These are phyloP conservation scores for Pichia norvegensis DNA, from an alignment of 1,139 yeast species.

Conservation along the genomic window DNA sequence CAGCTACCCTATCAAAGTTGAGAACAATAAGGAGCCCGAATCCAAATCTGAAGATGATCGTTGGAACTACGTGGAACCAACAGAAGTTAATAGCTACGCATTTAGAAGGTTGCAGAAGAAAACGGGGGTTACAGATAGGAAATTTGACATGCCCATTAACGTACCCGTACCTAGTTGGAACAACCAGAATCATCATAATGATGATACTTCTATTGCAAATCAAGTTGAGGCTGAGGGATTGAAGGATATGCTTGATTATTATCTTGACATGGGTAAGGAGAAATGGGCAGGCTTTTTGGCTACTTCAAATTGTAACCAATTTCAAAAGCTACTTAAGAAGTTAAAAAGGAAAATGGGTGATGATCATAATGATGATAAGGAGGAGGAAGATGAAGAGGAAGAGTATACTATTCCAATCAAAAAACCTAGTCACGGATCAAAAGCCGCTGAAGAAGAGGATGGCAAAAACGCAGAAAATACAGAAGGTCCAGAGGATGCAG, in stretches of 20 bases:
- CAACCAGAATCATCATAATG: conserved; percentile 16
- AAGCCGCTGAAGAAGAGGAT: conserved; percentile 7
- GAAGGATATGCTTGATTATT: conserved; percentile 17
- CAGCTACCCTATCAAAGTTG: not conserved
- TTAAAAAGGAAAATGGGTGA: conserved; percentile 12
- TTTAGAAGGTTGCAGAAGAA: conserved; percentile 5
- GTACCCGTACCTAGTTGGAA: conserved; percentile 19
- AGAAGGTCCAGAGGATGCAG: not conserved
- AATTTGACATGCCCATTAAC: conserved; percentile 19
- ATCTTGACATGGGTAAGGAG: conserved; percentile 20
- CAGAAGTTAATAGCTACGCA: conserved; percentile 3
- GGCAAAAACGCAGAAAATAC: not conserved
- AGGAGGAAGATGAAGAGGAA: no score
- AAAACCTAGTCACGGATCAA: no score
- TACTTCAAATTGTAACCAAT: conserved; percentile 20
- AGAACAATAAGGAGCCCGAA: not conserved
- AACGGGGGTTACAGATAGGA: not conserved
- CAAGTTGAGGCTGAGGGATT: conserved; percentile 21
- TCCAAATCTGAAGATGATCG: not conserved
- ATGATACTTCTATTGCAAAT: conserved; percentile 12
- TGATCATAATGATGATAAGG: conserved; percentile 5
- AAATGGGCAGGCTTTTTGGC: conserved; percentile 25
- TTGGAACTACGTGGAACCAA: conserved; percentile 1
- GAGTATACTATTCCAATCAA: conserved; percentile 5
- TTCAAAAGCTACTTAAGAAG: conserved; percentile 17